A percentile compares a stretch with the other conserved stretches of the same genome.
phyloP scores from a whole-genome alignment of 257 asterid species.

The Verbena officinalis region DNA sequence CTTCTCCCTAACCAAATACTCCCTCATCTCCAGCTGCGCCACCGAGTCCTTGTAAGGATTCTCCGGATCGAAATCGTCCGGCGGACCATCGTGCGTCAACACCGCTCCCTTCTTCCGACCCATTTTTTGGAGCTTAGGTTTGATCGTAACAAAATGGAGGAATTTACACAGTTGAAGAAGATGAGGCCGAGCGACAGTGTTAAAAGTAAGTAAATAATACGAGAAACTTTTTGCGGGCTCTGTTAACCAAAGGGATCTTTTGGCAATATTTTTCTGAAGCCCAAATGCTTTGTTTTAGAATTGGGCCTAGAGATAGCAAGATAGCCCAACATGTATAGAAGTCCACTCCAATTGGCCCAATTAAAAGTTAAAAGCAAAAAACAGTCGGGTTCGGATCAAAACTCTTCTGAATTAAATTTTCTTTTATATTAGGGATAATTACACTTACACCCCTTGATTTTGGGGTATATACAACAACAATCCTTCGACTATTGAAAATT shows the following conservation, averaged over 20 bases:
- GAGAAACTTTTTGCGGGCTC: slow-evolving; percentile 4
- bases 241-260: not conserved
- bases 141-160: slow-evolving; percentile 21
- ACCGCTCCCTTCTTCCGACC: slow-evolving; percentile 82
- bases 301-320: not conserved
- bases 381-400: too few species aligned
- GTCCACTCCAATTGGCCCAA: too few species aligned
- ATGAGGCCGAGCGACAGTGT: not conserved
- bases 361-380: too few species aligned
- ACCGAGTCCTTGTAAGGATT: slow-evolving; percentile 95
- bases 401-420: too few species aligned
- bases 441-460: too few species aligned
- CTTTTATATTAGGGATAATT: too few species aligned
- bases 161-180: not conserved
- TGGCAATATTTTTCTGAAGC: not conserved
- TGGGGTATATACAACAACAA: too few species aligned
- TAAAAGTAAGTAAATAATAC: not conserved
- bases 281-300: not conserved
- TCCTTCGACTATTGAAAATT: too few species aligned
- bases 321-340: not conserved
- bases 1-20: slow-evolving; percentile 84
- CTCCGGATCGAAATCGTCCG: slow-evolving; percentile 85
- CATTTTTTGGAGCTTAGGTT: slow-evolving; percentile 47
- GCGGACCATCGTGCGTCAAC: slow-evolving; percentile 77
- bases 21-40: slow-evolving; percentile 91